Evolutionary conservation across 805 yeast genomes (phyloP).

Genomic region (Komagataella kurtzmanii): DNA sequence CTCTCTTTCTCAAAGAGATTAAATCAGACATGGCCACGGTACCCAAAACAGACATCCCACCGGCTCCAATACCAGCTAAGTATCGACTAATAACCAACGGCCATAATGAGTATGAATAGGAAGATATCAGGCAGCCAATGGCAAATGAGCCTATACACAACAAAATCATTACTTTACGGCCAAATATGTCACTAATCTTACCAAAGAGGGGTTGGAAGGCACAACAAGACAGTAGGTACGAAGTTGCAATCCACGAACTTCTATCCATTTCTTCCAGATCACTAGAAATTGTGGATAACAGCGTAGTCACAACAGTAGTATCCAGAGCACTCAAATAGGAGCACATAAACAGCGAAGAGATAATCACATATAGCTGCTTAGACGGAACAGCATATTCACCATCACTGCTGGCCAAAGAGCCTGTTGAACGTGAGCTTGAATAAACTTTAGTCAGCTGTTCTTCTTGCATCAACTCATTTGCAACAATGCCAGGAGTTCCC

Average conservation of each 20-base stretch:
- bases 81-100: slow-evolving; percentile 44
- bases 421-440: background rate
- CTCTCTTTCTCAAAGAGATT: slow-evolving; percentile 65
- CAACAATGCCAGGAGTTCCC: slow-evolving; percentile 5
- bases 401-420: background rate
- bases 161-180: slow-evolving; percentile 26
- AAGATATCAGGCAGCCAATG: slow-evolving; percentile 28
- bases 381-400: background rate
- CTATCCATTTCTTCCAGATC: slow-evolving; percentile 32
- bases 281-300: slow-evolving; percentile 35
- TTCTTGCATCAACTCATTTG: slow-evolving; percentile 6
- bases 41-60: slow-evolving; percentile 66
- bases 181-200: slow-evolving; percentile 39
- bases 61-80: slow-evolving; percentile 81
- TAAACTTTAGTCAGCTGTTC: slow-evolving; percentile 1
- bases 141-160: slow-evolving; percentile 18
- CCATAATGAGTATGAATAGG: slow-evolving; percentile 24
- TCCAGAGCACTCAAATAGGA: slow-evolving; percentile 30
- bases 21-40: slow-evolving; percentile 70
- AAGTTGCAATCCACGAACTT: slow-evolving; percentile 27
- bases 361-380: background rate
- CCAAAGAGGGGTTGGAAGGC: slow-evolving; percentile 46
- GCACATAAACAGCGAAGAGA: slow-evolving; percentile 1
- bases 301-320: slow-evolving; percentile 40
- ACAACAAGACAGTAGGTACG: slow-evolving; percentile 26